These are phyloP conservation scores for Ophiostoma triangulosporum DNA, from an alignment of 2,329 filamentous ascomycete species.

Conservation along the genomic window DNA sequence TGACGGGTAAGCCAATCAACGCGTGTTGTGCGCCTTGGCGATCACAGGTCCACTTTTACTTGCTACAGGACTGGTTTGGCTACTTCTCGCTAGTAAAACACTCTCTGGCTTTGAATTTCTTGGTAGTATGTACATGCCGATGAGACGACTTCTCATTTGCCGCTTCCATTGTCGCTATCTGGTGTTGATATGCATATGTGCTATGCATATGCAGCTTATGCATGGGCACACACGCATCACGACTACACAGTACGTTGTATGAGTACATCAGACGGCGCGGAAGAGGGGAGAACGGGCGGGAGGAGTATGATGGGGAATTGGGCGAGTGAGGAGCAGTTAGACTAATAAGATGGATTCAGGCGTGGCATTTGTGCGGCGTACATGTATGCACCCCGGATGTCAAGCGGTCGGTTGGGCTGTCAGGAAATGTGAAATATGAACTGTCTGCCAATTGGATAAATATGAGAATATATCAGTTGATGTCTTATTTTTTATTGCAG, in stretches of 20 bases:
- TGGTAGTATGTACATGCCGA: background rate
- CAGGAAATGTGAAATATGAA: background rate
- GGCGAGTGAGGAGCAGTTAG: background rate
- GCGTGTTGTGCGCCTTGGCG: background rate
- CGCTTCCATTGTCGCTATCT: background rate
- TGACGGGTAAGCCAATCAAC: background rate
- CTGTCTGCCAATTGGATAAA: background rate
- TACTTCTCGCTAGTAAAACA: background rate
- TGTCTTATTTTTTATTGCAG: no score
- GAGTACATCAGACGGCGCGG: background rate
- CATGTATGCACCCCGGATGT: background rate
- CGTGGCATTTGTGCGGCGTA: background rate
- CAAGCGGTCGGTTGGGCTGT: background rate
- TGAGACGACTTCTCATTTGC: background rate
- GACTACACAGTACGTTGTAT: background rate
- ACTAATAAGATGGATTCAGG: background rate
- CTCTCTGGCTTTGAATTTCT: background rate
- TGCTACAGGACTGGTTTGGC: background rate
- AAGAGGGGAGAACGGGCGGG: background rate
- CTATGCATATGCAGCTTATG: background rate
- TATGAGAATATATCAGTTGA: no score
- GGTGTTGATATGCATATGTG: background rate
- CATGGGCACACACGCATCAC: background rate
- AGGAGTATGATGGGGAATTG: no score
- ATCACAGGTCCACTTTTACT: background rate